A percentile compares a stretch with the other conserved stretches of the same genome.
Evolutionary conservation across 208 protist species (phyloP).

Genomic region (Hexamita inflata): DNA sequence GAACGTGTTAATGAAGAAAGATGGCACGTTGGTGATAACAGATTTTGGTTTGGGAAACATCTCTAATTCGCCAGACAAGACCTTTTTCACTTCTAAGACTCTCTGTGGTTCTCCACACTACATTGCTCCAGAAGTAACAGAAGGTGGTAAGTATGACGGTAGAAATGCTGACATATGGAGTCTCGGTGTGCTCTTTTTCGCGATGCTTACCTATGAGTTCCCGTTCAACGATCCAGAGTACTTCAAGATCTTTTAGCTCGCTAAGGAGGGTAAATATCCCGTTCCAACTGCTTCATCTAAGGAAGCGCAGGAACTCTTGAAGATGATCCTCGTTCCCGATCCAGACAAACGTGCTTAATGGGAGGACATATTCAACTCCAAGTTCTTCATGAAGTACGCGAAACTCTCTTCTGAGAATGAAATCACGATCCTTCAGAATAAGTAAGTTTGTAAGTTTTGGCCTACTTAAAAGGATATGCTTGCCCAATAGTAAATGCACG

Average conservation of each 20-base stretch:
- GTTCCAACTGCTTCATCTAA: not conserved
- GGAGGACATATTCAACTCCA: constrained; percentile 11
- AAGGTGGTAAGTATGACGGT: constrained; percentile 18
- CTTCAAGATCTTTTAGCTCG: constrained; percentile 1
- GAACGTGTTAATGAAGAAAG: not conserved
- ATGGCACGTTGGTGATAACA: not conserved
- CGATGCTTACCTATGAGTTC: constrained; percentile 16
- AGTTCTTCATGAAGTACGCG: not conserved
- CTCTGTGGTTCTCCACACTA: constrained; percentile 36
- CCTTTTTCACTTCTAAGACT: constrained; percentile 3
- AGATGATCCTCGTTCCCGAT: not conserved
- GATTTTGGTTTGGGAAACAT: constrained; percentile 19
- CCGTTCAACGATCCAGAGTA: constrained; percentile 15
- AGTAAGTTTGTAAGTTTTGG: no score
- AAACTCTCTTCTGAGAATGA: not conserved
- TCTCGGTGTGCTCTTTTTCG: constrained; percentile 24
- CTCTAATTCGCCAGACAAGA: constrained; percentile 19
- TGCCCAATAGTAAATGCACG: no score
- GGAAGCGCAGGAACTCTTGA: not conserved
- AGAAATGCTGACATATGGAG: constrained; percentile 25
- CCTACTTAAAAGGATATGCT: no score
- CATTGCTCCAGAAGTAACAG: constrained; percentile 29
- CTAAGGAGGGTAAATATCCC: constrained; percentile 3
- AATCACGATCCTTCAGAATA: no score
- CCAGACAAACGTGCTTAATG: not conserved